Evolutionary conservation across 2,329 filamentous ascomycete genomes (phyloP), one percentile per base, ranked within the genome.

Genomic region (Paraphaeosphaeria minitans): DNA sequence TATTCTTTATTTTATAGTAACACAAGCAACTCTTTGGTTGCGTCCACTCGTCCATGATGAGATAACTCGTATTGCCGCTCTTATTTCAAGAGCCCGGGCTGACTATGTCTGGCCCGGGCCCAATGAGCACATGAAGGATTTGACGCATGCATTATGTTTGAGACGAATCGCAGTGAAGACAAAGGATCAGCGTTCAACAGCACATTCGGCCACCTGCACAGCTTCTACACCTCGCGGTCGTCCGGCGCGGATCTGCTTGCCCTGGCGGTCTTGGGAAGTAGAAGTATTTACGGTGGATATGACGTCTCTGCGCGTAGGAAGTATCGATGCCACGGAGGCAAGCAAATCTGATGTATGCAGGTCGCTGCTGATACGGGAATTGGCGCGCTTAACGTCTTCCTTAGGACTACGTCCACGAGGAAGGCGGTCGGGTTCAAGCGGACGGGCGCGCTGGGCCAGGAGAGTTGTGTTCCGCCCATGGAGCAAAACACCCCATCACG

Each of bases 81-180:
- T 52, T n/a, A 29, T 33, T 2, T 43, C 48, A 14, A n/a, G 53
- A n/a, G 5, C 29, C 4, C 27, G n/a, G 13, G 55, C 42, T 21
- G 55, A 53, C n/a, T 58, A 54, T 24, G 35, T 58, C 21, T 58
- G 56, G 56, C 56, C 56, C 3, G 43, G 46, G 9, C 22, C 47
- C n/a, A 27, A 58, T n/a, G 56, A 58, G 43, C 35, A 54, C 16
- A 53, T 58, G 12, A 45, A 58, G 24, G 56, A 58, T 16, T 76
- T 12, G 75, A 77, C 43, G 74, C 70, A 12, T 75, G 72, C 13
- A 74, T 77, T 10, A 69, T 69, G 42, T 76, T 70, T 47, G 75
- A 77, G 51, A 68, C 63, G 4, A 56, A 66, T 4, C 63, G 70
- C 37, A 47, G 53, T 19, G 72, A 73, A 21, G 73, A 77, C 58